Evolutionary conservation across 2,329 filamentous ascomycete species (phyloP).

Genomic region (Microdochium bolleyi): DNA sequence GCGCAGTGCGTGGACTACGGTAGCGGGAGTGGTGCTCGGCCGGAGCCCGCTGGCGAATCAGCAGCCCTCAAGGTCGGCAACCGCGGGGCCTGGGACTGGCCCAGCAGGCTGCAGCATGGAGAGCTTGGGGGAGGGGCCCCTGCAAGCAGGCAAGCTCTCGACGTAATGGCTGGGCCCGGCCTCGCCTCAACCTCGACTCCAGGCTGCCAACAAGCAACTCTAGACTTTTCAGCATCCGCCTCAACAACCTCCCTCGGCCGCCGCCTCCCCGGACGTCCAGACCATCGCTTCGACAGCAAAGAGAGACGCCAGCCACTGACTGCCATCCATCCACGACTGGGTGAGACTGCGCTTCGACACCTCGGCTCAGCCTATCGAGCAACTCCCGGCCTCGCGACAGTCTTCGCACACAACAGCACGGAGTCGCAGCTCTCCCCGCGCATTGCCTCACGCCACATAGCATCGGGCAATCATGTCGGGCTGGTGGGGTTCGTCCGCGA

Average conservation of each 20-base stretch:
- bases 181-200: not conserved
- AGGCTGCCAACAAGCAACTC: not conserved
- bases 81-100: no score
- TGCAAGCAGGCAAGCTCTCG: not conserved
- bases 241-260: not conserved
- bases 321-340: no score
- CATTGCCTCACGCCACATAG: conserved; percentile 1
- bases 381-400: not conserved
- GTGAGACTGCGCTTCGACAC: no score
- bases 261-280: no score
- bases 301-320: no score
- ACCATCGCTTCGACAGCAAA: no score
- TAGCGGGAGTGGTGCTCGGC: no score
- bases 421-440: not conserved
- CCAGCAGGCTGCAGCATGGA: not conserved
- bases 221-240: not conserved
- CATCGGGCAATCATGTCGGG: conserved; percentile 61
- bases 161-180: not conserved
- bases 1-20: no score
- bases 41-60: not conserved
- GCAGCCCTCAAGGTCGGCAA: no score
- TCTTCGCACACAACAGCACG: not conserved
- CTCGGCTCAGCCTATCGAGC: no score
- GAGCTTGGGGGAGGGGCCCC: not conserved
- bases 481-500: conserved; percentile 90